Base-by-base conservation (phyloP, 2,329 filamentous ascomycete genomes). In the Teratosphaeria gauchensis region DNA sequence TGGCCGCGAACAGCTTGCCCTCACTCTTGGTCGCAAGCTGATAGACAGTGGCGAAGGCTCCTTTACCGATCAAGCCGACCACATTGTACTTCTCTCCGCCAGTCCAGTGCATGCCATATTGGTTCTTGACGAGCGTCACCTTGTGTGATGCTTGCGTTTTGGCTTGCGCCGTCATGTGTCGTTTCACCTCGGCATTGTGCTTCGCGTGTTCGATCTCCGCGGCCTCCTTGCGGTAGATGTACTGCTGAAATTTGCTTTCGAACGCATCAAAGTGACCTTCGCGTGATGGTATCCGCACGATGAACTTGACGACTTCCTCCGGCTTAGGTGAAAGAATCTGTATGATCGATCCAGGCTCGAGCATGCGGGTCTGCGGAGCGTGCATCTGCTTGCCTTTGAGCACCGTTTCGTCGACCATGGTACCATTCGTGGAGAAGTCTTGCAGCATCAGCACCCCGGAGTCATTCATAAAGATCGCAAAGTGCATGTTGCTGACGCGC, bases 361-460 rank as follows among this genome's bases (percentile, higher is more conserved):
- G 79, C 74, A 89, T 90, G 62, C 87, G 79, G 24, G 77, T 81
- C 65, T 78, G 62, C 70, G 77, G 38, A 61, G 64, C 51, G 56
- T 61, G 46, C 72, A 75, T 58, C 66, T 72, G 62, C 65, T 81
- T 84, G 58, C 79, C 75, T 59, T 76, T 80, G 16, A 99, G 79
- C 38, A 90, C 77, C 19, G 79, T 77, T 28, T 83, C 80, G 73
- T 97, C 92, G 58, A 97, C 90, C 60, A 90, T 79, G 3, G 94
- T 97, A 31, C 94, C 94, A 68, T 97, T 99, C n/a, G 91, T 96
- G 0, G 94, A 97, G 70, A 86, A 83, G 70, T 99, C 94, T 72
- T 96, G 87, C 12, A 97, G 78, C 90, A 99, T 96, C 63, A 96
- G 81, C 58, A 89, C 86, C 31, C 88, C 90, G 63, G 89, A 84